Conservation (phyloP, 352 stramenopile genomes). For the Globisporangium mamillatum region DNA sequence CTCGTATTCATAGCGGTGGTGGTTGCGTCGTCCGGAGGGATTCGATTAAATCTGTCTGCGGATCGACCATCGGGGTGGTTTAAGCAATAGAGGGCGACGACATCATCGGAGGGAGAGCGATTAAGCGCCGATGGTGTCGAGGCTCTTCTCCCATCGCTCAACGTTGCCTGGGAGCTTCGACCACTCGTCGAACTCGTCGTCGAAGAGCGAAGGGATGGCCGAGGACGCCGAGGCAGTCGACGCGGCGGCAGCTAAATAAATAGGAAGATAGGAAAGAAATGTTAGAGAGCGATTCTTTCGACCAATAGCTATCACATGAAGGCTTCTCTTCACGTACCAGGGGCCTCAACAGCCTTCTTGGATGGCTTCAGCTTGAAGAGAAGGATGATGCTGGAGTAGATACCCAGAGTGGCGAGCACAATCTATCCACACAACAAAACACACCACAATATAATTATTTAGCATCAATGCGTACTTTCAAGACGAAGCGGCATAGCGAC, state of each 20-base stretch:
- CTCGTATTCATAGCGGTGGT: background rate
- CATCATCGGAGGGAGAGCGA: background rate
- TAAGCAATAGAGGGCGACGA: slow-evolving; percentile 12
- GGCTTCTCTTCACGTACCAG: slow-evolving; percentile 27
- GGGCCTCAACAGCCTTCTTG: slow-evolving; percentile 65
- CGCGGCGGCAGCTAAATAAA: slow-evolving; percentile 26
- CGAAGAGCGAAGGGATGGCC: slow-evolving; percentile 77
- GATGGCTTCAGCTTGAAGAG: slow-evolving; percentile 85
- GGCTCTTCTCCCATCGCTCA: slow-evolving; percentile 86
- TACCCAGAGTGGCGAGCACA: slow-evolving; percentile 76
- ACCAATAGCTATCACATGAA: background rate
- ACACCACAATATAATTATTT: background rate
- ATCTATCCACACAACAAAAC: slow-evolving; percentile 37
- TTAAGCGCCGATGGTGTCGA: slow-evolving; percentile 85
- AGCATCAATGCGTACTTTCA: background rate
- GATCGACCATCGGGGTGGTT: background rate
- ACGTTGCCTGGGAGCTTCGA: slow-evolving; percentile 83
- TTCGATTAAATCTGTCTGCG: slow-evolving; percentile 3
- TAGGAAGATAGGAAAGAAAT: background rate
- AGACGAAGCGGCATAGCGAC: too few species aligned
- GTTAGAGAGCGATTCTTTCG: background rate
- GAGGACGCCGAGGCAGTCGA: slow-evolving; percentile 40
- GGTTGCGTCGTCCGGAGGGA: background rate
- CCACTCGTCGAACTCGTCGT: slow-evolving; percentile 86
- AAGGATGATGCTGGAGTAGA: slow-evolving; percentile 78